Conservation (phyloP, 208 protist genomes). For the Acanthamoeba triangularis region DNA sequence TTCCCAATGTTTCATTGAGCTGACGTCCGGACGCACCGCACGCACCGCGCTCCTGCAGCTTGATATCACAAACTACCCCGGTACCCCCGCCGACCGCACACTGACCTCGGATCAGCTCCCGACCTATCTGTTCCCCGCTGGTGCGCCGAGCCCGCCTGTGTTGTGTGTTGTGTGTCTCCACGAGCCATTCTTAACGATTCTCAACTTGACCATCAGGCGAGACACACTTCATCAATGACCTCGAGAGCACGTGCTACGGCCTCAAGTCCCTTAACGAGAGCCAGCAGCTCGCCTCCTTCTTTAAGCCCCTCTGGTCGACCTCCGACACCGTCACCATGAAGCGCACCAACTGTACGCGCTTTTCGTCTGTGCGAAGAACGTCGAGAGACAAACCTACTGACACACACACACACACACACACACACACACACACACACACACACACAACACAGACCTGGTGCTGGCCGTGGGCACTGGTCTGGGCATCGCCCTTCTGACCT, state of each 20-base stretch:
- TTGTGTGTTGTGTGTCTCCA: too few species aligned
- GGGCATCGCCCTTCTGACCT: slow-evolving; percentile 22
- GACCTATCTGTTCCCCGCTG: slow-evolving; percentile 2
- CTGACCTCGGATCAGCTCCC: slow-evolving; percentile 12
- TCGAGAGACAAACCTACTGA: not conserved
- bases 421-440: not conserved
- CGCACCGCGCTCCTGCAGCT: not conserved
- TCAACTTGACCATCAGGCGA: not conserved
- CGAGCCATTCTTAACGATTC: too few species aligned
- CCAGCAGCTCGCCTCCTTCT: not conserved
- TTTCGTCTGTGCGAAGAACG: not conserved
- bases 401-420: not conserved
- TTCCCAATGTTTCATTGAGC: too few species aligned
- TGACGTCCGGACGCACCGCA: too few species aligned
- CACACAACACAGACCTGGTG: slow-evolving; percentile 30
- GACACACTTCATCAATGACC: slow-evolving; percentile 66
- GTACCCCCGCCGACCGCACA: slow-evolving; percentile 4
- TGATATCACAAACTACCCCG: slow-evolving; percentile 46
- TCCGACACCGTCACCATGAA: not conserved
- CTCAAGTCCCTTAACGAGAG: slow-evolving; percentile 32
- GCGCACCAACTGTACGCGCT: slow-evolving; percentile 10
- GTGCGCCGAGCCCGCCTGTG: not conserved
- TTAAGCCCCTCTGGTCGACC: slow-evolving; percentile 32
- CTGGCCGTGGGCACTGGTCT: slow-evolving; percentile 36
- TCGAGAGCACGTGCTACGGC: slow-evolving; percentile 56